phyloP scores from a whole-genome alignment of 2,329 filamentous ascomycete genomes.

The Seiridium cupressi region DNA sequence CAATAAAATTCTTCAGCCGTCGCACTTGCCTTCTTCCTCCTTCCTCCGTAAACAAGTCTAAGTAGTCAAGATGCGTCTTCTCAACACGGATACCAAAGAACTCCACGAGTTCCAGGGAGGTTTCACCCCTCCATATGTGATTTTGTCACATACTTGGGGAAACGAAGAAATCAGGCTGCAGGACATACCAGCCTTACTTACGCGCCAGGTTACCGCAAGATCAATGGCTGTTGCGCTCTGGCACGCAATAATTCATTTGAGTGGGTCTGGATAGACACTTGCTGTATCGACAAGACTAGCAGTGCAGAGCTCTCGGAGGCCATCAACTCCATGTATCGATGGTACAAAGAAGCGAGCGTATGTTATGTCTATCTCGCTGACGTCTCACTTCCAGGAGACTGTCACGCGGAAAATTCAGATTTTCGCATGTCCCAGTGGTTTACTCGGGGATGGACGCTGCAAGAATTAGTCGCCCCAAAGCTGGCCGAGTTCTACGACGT shows the following conservation, averaged over 20 bases:
- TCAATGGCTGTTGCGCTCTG: slow-evolving; percentile 8
- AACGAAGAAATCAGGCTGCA: slow-evolving; percentile 26
- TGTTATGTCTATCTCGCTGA: slow-evolving; percentile 21
- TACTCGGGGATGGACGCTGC: neutral
- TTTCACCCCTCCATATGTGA: slow-evolving; percentile 22
- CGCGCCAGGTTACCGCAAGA: slow-evolving; percentile 1
- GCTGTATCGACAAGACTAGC: slow-evolving; percentile 21
- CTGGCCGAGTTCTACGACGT: neutral
- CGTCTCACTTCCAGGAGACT: neutral
- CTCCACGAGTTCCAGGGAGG: neutral
- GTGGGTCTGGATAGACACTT: slow-evolving; percentile 15
- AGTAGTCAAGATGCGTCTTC: neutral
- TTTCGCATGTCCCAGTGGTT: neutral
- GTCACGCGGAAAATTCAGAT: neutral
- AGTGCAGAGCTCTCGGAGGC: slow-evolving; percentile 16
- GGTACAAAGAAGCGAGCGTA: slow-evolving; percentile 13
- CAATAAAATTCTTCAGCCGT: too few relatives aligned
- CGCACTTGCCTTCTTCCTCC: too few relatives aligned
- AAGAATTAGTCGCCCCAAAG: neutral
- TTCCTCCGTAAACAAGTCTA: too few relatives aligned
- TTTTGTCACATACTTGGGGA: slow-evolving; percentile 35
- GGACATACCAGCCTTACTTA: slow-evolving; percentile 11
- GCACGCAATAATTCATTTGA: neutral
- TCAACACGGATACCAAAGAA: neutral
- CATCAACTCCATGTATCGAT: slow-evolving; percentile 17